phyloP scores from a whole-genome alignment of 768 basidiomycete genomes.

The Mycena leptocephala region DNA sequence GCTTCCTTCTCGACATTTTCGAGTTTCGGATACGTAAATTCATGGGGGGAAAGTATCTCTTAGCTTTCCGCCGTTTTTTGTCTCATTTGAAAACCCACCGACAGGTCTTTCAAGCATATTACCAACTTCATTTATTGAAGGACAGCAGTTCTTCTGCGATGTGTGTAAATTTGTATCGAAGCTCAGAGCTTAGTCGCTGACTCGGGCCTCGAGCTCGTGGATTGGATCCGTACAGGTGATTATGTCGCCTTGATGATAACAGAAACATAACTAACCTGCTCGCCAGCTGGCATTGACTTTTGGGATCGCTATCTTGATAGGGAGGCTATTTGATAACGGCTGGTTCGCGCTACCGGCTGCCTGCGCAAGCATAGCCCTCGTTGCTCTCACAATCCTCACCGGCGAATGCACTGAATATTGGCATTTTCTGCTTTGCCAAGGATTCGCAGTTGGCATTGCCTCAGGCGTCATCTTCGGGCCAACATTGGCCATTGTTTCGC shows the following conservation, averaged over 20 bases:
- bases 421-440: constrained; percentile 87
- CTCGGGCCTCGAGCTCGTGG: constrained; percentile 70
- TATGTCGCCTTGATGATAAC: not conserved
- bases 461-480: constrained; percentile 77
- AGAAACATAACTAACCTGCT: not conserved
- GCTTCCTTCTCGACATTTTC: constrained; percentile 24
- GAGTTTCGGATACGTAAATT: constrained; percentile 80
- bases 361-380: constrained; percentile 63
- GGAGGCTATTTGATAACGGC: constrained; percentile 84
- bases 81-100: not conserved
- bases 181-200: not conserved
- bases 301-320: constrained; percentile 74
- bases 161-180: constrained; percentile 65
- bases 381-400: constrained; percentile 74
- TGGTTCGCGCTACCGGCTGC: constrained; percentile 70
- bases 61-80: not conserved
- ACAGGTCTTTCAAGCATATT: constrained; percentile 84
- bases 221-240: constrained; percentile 83
- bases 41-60: constrained; percentile 75
- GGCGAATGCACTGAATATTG: constrained; percentile 83
- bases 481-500: constrained; percentile 71
- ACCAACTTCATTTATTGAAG: constrained; percentile 68
- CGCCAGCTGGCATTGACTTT: constrained; percentile 75
- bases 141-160: constrained; percentile 66
- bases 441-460: constrained; percentile 75